A percentile compares a stretch with the other conserved stretches of the same genome.
These are phyloP conservation scores for Poronia punctata DNA, from an alignment of 495 filamentous ascomycete species.

Conservation along the genomic window DNA sequence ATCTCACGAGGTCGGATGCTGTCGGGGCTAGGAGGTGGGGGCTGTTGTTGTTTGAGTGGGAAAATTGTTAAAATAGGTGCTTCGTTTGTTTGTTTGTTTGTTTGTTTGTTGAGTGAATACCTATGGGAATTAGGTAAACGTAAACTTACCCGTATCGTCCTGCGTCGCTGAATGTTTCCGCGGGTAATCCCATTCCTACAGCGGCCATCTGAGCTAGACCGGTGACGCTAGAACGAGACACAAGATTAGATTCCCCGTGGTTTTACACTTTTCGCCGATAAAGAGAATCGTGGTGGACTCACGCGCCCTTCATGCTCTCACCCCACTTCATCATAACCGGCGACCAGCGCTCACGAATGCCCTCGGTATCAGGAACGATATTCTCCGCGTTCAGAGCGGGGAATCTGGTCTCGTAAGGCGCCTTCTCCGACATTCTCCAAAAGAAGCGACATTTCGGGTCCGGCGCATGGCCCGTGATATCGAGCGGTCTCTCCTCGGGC, in stretches of 20 bases:
- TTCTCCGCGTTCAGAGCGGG: conserved; percentile 40
- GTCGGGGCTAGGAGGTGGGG: conserved; percentile 47
- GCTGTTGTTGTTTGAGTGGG: conserved; percentile 12
- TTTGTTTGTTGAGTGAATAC: too few relatives aligned
- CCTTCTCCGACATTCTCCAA: conserved; percentile 40
- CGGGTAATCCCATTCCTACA: conserved; percentile 39
- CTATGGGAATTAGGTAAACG: too few relatives aligned
- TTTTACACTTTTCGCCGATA: neutral
- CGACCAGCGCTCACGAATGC: conserved; percentile 37
- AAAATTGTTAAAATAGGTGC: neutral
- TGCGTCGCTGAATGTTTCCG: conserved; percentile 37
- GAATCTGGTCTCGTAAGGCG: conserved; percentile 41
- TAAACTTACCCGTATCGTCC: conserved; percentile 40
- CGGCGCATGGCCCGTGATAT: conserved; percentile 37
- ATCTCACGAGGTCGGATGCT: conserved; percentile 41
- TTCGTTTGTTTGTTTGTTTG: neutral
- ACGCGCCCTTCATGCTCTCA: conserved; percentile 45
- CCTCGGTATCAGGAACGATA: conserved; percentile 32
- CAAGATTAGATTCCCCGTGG: neutral
- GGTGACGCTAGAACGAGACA: conserved; percentile 28
- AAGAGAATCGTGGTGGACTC: conserved; percentile 9
- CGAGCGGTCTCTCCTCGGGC: conserved; percentile 40
- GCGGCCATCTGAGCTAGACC: conserved; percentile 43
- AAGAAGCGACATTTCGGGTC: conserved; percentile 48
- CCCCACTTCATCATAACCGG: conserved; percentile 44